These are phyloP conservation scores for Ambrosiella xylebori DNA, from an alignment of 2,329 filamentous ascomycete genomes.

Conservation along the genomic window DNA sequence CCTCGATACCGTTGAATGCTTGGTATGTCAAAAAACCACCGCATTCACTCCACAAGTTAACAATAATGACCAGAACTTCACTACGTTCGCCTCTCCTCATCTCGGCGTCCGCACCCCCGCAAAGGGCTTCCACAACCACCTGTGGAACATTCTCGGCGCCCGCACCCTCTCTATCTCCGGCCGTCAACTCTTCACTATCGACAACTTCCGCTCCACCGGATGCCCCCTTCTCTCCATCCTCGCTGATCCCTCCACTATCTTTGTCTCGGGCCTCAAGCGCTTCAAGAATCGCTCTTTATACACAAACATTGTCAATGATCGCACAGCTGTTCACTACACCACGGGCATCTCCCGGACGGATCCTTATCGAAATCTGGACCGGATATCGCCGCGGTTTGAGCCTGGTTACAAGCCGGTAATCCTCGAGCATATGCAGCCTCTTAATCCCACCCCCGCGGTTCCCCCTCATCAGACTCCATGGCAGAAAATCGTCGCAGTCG, in stretches of 20 bases:
- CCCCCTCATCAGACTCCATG: slow-evolving; percentile 18
- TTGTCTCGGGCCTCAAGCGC: slow-evolving; percentile 57
- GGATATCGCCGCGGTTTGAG: slow-evolving; percentile 39
- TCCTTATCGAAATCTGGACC: slow-evolving; percentile 50
- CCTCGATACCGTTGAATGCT: slow-evolving; percentile 62
- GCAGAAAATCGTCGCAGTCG: slow-evolving; percentile 23
- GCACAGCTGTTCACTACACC: slow-evolving; percentile 68
- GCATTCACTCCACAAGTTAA: not conserved
- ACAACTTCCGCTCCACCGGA: slow-evolving; percentile 69
- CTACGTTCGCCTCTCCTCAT: slow-evolving; percentile 76
- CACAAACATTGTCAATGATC: slow-evolving; percentile 74
- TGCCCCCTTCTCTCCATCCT: slow-evolving; percentile 64
- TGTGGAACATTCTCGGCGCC: slow-evolving; percentile 74
- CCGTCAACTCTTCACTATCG: slow-evolving; percentile 71
- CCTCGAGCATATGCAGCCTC: slow-evolving; percentile 48
- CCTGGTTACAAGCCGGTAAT: slow-evolving; percentile 59
- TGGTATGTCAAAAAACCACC: slow-evolving; percentile 30
- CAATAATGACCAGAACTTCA: slow-evolving; percentile 50
- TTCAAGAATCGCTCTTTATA: slow-evolving; percentile 70
- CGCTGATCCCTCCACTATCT: slow-evolving; percentile 69
- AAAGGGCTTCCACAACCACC: slow-evolving; percentile 44
- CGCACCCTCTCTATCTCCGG: slow-evolving; percentile 64
- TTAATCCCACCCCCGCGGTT: slow-evolving; percentile 20
- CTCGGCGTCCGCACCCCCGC: slow-evolving; percentile 57
- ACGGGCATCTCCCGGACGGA: slow-evolving; percentile 61